Percentiles rank a stretch among this genome's conserved stretches.
Conservation (phyloP, 75 land plant species). For the Ceratopteris richardii region DNA sequence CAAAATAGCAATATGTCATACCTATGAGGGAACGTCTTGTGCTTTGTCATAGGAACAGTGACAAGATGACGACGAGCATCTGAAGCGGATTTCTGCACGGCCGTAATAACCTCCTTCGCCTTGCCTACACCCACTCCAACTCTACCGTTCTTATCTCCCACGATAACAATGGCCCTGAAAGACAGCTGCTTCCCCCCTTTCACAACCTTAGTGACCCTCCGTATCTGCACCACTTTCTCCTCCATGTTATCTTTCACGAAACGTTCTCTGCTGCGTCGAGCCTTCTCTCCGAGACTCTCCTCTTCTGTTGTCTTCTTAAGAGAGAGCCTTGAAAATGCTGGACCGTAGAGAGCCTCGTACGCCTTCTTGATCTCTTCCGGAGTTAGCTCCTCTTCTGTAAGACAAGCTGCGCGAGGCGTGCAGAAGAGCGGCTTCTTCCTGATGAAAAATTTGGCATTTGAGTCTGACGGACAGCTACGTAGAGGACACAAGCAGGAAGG, state of each 20-base stretch:
- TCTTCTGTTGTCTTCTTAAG: slow-evolving; percentile 38
- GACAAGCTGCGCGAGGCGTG: background rate
- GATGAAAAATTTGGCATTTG: background rate
- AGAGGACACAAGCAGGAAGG: background rate
- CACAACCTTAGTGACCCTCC: slow-evolving; percentile 95
- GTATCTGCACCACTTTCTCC: slow-evolving; percentile 86
- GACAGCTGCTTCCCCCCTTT: slow-evolving; percentile 90
- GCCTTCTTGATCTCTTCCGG: slow-evolving; percentile 66
- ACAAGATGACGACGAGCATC: slow-evolving; percentile 74
- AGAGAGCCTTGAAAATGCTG: slow-evolving; percentile 56
- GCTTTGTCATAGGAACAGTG: slow-evolving; percentile 82
- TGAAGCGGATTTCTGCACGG: slow-evolving; percentile 69
- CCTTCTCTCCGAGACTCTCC: slow-evolving; percentile 19
- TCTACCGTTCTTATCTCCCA: slow-evolving; percentile 83
- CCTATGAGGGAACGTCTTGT: slow-evolving; percentile 88
- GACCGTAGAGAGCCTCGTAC: slow-evolving; percentile 88
- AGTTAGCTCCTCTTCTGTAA: slow-evolving; percentile 42
- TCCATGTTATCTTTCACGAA: slow-evolving; percentile 55
- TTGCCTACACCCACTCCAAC: slow-evolving; percentile 95
- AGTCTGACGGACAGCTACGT: background rate
- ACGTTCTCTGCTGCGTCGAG: slow-evolving; percentile 33
- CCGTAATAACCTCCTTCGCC: slow-evolving; percentile 77
- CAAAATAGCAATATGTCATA: slow-evolving; percentile 6
- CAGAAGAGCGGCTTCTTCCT: background rate
- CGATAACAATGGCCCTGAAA: slow-evolving; percentile 78